phyloP scores from a whole-genome alignment of 371 early-diverging fungal species.

The Zopfochytrium polystomum region DNA sequence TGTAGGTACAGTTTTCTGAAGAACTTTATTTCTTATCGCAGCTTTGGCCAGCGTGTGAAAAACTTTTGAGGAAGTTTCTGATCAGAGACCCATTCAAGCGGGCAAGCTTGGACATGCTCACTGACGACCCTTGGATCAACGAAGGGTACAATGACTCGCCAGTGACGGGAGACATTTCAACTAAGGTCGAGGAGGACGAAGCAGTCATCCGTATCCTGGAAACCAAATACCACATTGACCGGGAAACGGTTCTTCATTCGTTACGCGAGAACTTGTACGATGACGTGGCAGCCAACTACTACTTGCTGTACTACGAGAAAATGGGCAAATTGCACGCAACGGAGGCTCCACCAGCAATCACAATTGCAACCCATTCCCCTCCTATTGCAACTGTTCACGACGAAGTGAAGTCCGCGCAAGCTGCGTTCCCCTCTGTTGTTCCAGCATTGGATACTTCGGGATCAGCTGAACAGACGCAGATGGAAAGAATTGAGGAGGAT shows the following conservation, averaged over 20 bases:
- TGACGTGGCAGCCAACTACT: slow-evolving; percentile 54
- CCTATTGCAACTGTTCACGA: slow-evolving; percentile 17
- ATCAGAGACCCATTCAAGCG: slow-evolving; percentile 57
- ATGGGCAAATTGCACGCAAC: slow-evolving; percentile 19
- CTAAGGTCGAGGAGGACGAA: slow-evolving; percentile 49
- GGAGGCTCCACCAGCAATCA: slow-evolving; percentile 1
- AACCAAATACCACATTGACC: slow-evolving; percentile 47
- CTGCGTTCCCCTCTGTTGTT: slow-evolving; percentile 14
- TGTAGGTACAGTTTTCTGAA: slow-evolving; percentile 37
- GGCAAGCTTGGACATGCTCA: slow-evolving; percentile 48
- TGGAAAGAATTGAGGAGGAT: background rate
- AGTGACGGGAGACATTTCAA: slow-evolving; percentile 40
- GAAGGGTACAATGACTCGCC: slow-evolving; percentile 51
- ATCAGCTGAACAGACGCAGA: slow-evolving; percentile 13
- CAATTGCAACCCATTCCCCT: slow-evolving; percentile 24
- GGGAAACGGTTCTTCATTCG: slow-evolving; percentile 41
- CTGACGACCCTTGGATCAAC: slow-evolving; percentile 62
- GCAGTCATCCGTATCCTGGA: slow-evolving; percentile 45
- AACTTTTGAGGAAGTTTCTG: slow-evolving; percentile 57
- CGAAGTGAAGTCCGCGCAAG: slow-evolving; percentile 14
- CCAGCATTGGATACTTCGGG: slow-evolving; percentile 13
- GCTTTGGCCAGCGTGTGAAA: slow-evolving; percentile 54
- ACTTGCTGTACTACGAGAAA: slow-evolving; percentile 56
- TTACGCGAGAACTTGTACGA: slow-evolving; percentile 54
- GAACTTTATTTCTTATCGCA: no score